Evolutionary conservation across 176 grass and related monocot genomes (phyloP), one percentile per base, ranked within the genome.

Genomic region (Bromus sterilis): DNA sequence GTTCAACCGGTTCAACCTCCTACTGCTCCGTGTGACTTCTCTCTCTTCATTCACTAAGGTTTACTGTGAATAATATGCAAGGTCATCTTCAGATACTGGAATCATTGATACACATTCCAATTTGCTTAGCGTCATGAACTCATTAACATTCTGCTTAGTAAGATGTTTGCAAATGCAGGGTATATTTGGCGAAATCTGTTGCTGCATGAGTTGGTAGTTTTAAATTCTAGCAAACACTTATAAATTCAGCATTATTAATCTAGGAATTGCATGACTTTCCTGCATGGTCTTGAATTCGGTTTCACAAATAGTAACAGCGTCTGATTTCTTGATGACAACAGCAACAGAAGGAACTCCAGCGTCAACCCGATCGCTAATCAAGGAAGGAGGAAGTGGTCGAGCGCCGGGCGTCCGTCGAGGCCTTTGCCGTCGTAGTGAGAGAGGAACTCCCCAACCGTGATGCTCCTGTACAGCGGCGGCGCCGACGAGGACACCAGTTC

Each of bases 371-470:
- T 18, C 48, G 20, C 48, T 51, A 18, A 51, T 21, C 0, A 53
- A 37, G 72, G 35, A 36, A 86, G 32, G 62, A 42, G 75, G 83
- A 92, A 89, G 1, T 65, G 46, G 59, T 84, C 69, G 3, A 92
- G 78, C n/a, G 83, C 90, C 4, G 83, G 80, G n/a, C 59, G 78
- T 7, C 85, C 91, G 30, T 93, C 88, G 3, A 93, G 82, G 56
- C 88, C 91, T 66, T 94, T 94, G 4, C 7, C 0, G 21, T 28
- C 82, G 82, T 83, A 88, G 51, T 88, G 56, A 1, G 40, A 46
- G n/a, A 67, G 6, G 35, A 74, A 91, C 42, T 94, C 91, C 9
- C 3, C 68, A 33, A 78, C 70, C 16, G 85, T 73, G 8, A 82
- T 48, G 82, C 82, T 86, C 43, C 63, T 80, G 79, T 94, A 91